phyloP scores from a whole-genome alignment of 2,329 filamentous ascomycete species.

The Teratosphaeria pseudoeucalypti region DNA sequence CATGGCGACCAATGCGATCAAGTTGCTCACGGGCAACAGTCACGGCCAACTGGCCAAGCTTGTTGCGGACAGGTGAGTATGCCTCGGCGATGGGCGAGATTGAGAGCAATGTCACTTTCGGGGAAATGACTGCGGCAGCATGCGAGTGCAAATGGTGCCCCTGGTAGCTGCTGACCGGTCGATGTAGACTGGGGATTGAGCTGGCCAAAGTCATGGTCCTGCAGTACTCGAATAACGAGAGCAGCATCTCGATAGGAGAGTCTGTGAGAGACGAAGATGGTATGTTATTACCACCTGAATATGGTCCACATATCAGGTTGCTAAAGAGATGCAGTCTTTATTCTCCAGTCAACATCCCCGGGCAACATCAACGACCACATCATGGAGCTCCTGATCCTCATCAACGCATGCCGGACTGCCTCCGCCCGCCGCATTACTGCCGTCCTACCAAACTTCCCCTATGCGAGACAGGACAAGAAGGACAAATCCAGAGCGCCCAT shows the following conservation, averaged over 20 bases:
- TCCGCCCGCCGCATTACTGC: slow-evolving; percentile 87
- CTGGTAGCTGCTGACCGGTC: slow-evolving; percentile 2
- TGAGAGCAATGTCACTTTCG: not conserved
- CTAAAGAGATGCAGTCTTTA: slow-evolving; percentile 56
- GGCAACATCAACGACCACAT: slow-evolving; percentile 96
- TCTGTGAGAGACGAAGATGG: slow-evolving; percentile 93
- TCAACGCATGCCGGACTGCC: slow-evolving; percentile 82
- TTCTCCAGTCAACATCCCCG: slow-evolving; percentile 86
- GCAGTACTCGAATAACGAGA: slow-evolving; percentile 81
- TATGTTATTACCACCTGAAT: slow-evolving; percentile 28
- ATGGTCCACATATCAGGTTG: not conserved
- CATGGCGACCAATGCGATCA: slow-evolving; percentile 66
- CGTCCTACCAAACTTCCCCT: slow-evolving; percentile 92
- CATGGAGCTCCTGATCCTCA: slow-evolving; percentile 98
- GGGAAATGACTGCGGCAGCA: not conserved
- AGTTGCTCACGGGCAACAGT: slow-evolving; percentile 65
- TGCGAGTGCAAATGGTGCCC: not conserved
- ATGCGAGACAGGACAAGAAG: slow-evolving; percentile 96
- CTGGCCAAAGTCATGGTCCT: slow-evolving; percentile 70
- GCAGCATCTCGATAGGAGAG: slow-evolving; percentile 87
- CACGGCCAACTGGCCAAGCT: slow-evolving; percentile 61
- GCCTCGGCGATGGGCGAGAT: slow-evolving; percentile 2
- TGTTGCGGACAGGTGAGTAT: slow-evolving; percentile 52
- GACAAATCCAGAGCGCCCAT: slow-evolving; percentile 94
- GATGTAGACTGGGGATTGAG: slow-evolving; percentile 58